A percentile compares a stretch with the other conserved stretches of the same genome.
These are phyloP conservation scores for Cryptosporidium tyzzeri DNA, from an alignment of 169 alveolate genomes.

Conservation along the genomic window DNA sequence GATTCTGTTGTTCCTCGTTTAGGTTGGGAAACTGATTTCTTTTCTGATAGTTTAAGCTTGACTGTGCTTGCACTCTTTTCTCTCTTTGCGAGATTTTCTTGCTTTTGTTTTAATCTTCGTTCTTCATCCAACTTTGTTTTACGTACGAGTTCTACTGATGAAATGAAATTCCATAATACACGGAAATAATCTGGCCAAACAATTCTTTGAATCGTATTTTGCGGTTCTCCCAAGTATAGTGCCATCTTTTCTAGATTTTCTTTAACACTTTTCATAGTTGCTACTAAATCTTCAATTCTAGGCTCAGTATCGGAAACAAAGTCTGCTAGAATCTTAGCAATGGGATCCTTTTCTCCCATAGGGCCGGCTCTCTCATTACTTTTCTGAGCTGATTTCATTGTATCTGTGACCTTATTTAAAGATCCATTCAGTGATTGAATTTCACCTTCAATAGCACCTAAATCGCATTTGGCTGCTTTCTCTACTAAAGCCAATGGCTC, in stretches of 20 bases:
- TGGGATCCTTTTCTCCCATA: constrained; percentile 80
- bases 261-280: constrained; percentile 81
- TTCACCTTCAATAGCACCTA: constrained; percentile 77
- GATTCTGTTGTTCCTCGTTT: constrained; percentile 23
- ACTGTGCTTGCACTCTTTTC: constrained; percentile 74
- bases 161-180: constrained; percentile 86
- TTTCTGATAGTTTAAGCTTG: constrained; percentile 50
- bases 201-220: constrained; percentile 86
- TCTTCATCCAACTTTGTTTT: constrained; percentile 84
- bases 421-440: constrained; percentile 65
- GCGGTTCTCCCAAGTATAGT: constrained; percentile 86
- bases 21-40: constrained; percentile 18
- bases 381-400: constrained; percentile 78
- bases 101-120: constrained; percentile 81
- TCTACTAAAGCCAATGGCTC: constrained; percentile 76
- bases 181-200: constrained; percentile 88
- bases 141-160: constrained; percentile 85
- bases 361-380: constrained; percentile 79
- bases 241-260: constrained; percentile 83
- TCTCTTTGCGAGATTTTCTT: constrained; percentile 81
- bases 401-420: constrained; percentile 64
- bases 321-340: constrained; percentile 78
- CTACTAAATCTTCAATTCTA: constrained; percentile 77
- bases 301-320: constrained; percentile 83
- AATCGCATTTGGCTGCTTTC: constrained; percentile 77